Evolutionary conservation across 306 rosid genomes (phyloP).

Genomic region (Ochetophila trinervis): DNA sequence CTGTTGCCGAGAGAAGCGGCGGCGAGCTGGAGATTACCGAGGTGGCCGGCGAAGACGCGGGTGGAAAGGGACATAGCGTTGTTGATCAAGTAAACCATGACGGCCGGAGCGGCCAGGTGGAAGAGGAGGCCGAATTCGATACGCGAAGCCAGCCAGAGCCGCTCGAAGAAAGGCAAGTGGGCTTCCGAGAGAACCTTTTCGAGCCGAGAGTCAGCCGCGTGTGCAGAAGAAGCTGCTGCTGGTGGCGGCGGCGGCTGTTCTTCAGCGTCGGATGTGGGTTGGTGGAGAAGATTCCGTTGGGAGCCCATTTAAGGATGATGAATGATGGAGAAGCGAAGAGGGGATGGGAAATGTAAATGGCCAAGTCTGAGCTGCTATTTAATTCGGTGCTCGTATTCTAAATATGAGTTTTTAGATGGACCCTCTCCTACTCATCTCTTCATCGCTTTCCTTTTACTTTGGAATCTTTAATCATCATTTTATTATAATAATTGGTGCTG

Average conservation of each 20-base stretch:
- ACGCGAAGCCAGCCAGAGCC: conserved; percentile 45
- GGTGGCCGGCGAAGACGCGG: conserved; percentile 67
- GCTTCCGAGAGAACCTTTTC: conserved; percentile 49
- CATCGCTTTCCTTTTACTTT: no score
- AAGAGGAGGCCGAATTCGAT: conserved; percentile 58
- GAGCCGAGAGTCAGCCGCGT: conserved; percentile 29
- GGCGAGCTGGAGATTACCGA: conserved; percentile 72
- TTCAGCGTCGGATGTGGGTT: conserved; percentile 22
- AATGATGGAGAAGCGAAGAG: no score
- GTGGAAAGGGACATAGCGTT: conserved; percentile 59
- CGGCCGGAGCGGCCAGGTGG: conserved; percentile 62
- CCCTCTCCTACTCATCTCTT: no score
- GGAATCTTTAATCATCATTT: no score
- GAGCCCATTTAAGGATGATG: conserved; percentile 26
- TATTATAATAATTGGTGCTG: no score
- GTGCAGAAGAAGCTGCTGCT: neutral
- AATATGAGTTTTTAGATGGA: no score
- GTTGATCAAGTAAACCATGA: conserved; percentile 62
- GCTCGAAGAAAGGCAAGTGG: conserved; percentile 23
- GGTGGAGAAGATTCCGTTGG: conserved; percentile 14
- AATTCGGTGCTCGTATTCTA: no score
- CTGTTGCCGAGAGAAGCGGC: conserved; percentile 78
- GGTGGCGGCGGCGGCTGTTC: conserved; percentile 1
- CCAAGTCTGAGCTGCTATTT: no score
- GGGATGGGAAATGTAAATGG: no score